Evolutionary conservation across 2,329 filamentous ascomycete genomes (phyloP), one percentile per base, ranked within the genome.

Genomic region (Talaromyces sp.): DNA sequence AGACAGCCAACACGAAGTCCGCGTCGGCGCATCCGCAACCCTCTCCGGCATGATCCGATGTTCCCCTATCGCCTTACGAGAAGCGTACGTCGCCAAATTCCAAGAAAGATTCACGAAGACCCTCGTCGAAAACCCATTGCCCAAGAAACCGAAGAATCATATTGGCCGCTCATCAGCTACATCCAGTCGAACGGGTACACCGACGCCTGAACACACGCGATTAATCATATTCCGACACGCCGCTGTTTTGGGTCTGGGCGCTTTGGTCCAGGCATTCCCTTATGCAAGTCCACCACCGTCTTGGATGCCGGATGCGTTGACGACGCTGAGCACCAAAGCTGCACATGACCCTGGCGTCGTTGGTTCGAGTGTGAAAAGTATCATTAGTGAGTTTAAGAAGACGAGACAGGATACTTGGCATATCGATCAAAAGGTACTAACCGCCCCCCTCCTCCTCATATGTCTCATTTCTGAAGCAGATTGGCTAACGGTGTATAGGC

Each of bases 331-430:
- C 6, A 87, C 90, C 41, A 89, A 90, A 70, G 93, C 96, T 10
- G 93, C 94, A 0, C 91, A 87, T 56, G 95, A 99, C 73, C 88
- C 92, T 0, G 95, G 95, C 0, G 89, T 96, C 66, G 93, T 99
- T 63, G 95, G 95, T 2, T 97, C 96, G 79, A 95, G 94, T 66
- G 96, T 96, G 11, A 99, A 99, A 85, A 86, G 86, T 19, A 93
- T 97, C 41, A 82, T 99, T 69, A 93, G 93, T 67, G 96, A 99
- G 73, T 99, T 99, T 84, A 99, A 99, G 83, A 99, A 99, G 86
- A 99, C 95, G 54, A 89, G 95, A 76, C 95, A 99, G 78, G 95
- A 99, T 82, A 99, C 94, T 70, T 99, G 95, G 95, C 90, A 90
- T 73, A 94, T 97, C 67, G 95, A 99, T 81, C 92, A 97, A 71